These are phyloP conservation scores for Taphrina confusa DNA, from an alignment of 1,139 yeast species.

Conservation along the genomic window DNA sequence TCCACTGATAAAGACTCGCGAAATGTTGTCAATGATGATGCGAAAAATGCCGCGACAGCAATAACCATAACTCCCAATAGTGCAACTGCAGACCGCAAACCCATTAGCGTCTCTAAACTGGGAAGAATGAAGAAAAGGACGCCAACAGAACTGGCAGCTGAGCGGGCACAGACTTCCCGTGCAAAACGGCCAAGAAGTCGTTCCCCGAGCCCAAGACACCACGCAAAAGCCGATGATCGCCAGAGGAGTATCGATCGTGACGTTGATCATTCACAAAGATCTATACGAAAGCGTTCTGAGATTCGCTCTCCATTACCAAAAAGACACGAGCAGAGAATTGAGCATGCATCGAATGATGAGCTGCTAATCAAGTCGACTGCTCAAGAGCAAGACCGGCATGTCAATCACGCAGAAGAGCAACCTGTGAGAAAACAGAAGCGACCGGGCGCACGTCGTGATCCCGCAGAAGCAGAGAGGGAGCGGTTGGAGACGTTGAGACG, in stretches of 20 bases:
- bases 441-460: conserved; percentile 26
- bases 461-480: conserved; percentile 15
- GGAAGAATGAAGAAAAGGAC: conserved; percentile 31
- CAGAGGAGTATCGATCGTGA: not conserved
- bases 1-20: too few relatives aligned
- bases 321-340: not conserved
- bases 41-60: too few relatives aligned
- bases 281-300: not conserved
- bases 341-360: too few relatives aligned
- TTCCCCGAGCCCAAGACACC: not conserved
- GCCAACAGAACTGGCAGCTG: not conserved
- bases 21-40: too few relatives aligned
- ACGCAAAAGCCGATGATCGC: not conserved
- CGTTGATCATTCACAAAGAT: not conserved
- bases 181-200: not conserved
- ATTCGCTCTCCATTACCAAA: conserved; percentile 3
- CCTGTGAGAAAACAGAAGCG: conserved; percentile 22
- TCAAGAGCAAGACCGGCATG: not conserved
- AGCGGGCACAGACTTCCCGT: not conserved
- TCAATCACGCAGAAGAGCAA: not conserved
- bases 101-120: conserved; percentile 22
- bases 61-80: too few relatives aligned
- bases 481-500: conserved; percentile 12
- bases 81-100: conserved; percentile 14
- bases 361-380: not conserved